These are phyloP conservation scores for Drechslerella coelobrocha DNA, from an alignment of 2,329 filamentous ascomycete species.

Conservation along the genomic window DNA sequence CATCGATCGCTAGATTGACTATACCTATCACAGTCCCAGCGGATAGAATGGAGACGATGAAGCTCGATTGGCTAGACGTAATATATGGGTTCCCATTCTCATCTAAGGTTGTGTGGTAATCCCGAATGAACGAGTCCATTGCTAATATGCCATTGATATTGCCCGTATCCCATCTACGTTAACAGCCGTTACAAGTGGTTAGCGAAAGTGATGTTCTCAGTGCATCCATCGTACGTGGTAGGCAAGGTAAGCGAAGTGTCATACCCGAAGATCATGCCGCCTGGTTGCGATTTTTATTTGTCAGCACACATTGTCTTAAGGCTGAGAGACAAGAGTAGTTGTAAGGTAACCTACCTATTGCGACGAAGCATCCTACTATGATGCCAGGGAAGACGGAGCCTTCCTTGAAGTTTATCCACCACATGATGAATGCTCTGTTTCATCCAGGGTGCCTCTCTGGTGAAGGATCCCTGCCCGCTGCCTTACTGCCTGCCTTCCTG, in stretches of 20 bases:
- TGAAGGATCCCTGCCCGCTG: slow-evolving; percentile 2
- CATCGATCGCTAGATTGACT: slow-evolving; percentile 65
- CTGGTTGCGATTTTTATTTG: slow-evolving; percentile 13
- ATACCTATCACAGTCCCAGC: slow-evolving; percentile 79
- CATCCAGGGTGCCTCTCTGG: slow-evolving; percentile 9
- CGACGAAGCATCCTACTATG: slow-evolving; percentile 49
- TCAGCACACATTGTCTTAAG: not conserved
- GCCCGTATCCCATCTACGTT: slow-evolving; percentile 60
- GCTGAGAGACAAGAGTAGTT: too few species aligned
- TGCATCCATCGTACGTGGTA: not conserved
- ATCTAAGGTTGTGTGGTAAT: slow-evolving; percentile 25
- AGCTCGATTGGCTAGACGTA: slow-evolving; percentile 62
- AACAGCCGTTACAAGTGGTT: not conserved
- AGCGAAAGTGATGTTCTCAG: not conserved
- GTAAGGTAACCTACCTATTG: slow-evolving; percentile 27
- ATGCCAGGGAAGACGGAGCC: slow-evolving; percentile 48
- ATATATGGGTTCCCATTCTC: slow-evolving; percentile 34
- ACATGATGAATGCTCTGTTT: slow-evolving; percentile 26
- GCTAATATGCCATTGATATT: slow-evolving; percentile 68
- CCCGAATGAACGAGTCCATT: slow-evolving; percentile 59
- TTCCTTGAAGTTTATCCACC: slow-evolving; percentile 49
- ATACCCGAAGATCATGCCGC: slow-evolving; percentile 49
- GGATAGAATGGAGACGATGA: slow-evolving; percentile 76
- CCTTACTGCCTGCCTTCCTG: not conserved
- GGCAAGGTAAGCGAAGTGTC: not conserved